Percentiles rank a stretch among this genome's conserved stretches.
Evolutionary conservation across 768 basidiomycete species (phyloP).

Genomic region (Lyophyllum shimeji): DNA sequence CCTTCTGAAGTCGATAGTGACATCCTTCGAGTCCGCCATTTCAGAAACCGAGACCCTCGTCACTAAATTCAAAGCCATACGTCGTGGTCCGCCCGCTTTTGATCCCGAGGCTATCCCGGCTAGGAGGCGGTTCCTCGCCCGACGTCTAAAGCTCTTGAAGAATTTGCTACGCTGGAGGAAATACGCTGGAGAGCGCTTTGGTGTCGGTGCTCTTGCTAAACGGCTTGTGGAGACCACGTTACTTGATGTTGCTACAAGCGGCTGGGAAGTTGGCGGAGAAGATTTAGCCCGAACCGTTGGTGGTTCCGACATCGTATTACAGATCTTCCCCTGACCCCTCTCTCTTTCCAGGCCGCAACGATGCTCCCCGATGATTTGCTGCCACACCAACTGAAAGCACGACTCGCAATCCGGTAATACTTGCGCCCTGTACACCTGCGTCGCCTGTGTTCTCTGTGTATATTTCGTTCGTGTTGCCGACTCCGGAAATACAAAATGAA

Average conservation of each 20-base stretch:
- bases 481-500: background rate
- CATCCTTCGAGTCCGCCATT: conserved; percentile 55
- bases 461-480: background rate
- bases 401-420: conserved; percentile 17
- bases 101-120: conserved; percentile 76
- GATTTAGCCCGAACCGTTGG: conserved; percentile 60
- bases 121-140: conserved; percentile 64
- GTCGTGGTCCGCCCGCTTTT: conserved; percentile 46
- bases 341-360: conserved; percentile 28
- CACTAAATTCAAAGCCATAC: conserved; percentile 43
- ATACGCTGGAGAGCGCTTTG: conserved; percentile 60
- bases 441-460: background rate
- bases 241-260: conserved; percentile 63
- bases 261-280: conserved; percentile 89
- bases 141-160: conserved; percentile 67
- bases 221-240: conserved; percentile 61
- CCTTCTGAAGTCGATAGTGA: conserved; percentile 53
- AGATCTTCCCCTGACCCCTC: background rate
- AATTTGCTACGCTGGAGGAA: conserved; percentile 80
- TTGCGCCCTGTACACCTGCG: background rate
- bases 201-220: conserved; percentile 51
- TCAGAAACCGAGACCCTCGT: conserved; percentile 49
- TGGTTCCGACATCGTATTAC: conserved; percentile 9
- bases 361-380: conserved; percentile 37
- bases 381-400: conserved; percentile 22